A percentile compares a stretch with the other conserved stretches of the same genome.
Conservation (phyloP, 2,329 filamentous ascomycete species). For the Phialocephala sp. region DNA sequence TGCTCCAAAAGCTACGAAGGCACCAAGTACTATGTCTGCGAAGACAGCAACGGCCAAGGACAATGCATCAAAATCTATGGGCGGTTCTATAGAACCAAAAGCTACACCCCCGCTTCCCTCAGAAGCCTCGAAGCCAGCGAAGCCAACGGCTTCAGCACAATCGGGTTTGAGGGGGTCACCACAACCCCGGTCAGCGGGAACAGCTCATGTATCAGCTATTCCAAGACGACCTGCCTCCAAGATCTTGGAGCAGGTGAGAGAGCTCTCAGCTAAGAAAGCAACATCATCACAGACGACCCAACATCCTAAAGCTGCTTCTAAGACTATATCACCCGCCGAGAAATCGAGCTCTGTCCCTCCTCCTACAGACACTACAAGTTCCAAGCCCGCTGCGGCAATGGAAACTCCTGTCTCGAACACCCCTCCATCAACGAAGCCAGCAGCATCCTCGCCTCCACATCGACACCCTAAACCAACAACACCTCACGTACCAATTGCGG, state of each 20-base stretch:
- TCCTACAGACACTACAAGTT: neutral
- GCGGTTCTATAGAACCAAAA: constrained; percentile 5
- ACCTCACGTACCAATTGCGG: constrained; percentile 34
- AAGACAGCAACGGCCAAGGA: constrained; percentile 24
- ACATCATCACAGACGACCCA: neutral
- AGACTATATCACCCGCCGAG: neutral
- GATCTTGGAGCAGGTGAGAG: neutral
- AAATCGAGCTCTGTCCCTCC: constrained; percentile 1
- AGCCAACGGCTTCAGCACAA: constrained; percentile 2
- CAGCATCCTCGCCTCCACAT: constrained; percentile 15
- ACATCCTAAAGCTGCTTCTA: constrained; percentile 5
- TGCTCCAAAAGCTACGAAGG: constrained; percentile 21
- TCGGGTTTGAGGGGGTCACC: neutral
- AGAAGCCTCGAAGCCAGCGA: neutral
- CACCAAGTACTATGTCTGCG: constrained; percentile 8
- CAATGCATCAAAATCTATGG: constrained; percentile 20
- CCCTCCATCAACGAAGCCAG: neutral
- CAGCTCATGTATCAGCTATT: neutral
- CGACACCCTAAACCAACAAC: constrained; percentile 20
- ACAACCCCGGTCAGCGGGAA: no score
- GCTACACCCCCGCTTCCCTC: neutral
- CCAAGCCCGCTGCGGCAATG: neutral
- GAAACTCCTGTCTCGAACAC: constrained; percentile 7
- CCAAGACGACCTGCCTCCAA: neutral
- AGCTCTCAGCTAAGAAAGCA: neutral